Conservation (phyloP, 2,329 filamentous ascomycete species). For the Alternaria infectoria region DNA sequence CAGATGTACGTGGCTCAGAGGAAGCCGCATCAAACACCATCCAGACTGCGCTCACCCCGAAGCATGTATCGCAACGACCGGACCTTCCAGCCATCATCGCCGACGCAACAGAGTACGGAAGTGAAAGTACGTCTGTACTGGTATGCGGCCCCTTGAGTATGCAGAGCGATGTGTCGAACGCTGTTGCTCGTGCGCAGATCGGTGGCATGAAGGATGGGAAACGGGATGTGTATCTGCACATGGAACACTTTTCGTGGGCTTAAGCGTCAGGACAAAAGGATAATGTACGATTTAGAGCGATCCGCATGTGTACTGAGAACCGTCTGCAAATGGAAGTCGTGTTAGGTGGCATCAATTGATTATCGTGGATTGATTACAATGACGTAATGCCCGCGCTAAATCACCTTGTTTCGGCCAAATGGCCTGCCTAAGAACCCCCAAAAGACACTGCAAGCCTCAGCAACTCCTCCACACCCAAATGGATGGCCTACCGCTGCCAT, state of each 20-base stretch:
- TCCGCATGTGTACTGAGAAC: background rate
- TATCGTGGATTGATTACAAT: background rate
- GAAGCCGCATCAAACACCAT: background rate
- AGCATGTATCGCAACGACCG: conserved; percentile 41
- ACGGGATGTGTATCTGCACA: conserved; percentile 52
- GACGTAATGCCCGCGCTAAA: background rate
- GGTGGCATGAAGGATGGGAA: conserved; percentile 24
- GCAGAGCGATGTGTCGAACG: conserved; percentile 57
- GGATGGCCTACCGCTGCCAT: background rate
- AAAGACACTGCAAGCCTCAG: background rate
- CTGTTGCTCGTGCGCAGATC: conserved; percentile 47
- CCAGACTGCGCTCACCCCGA: conserved; percentile 12
- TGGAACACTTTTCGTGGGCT: conserved; percentile 52
- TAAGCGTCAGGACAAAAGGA: background rate
- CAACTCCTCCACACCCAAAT: background rate
- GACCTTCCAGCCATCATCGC: conserved; percentile 38
- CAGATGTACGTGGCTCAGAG: background rate
- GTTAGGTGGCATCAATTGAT: background rate
- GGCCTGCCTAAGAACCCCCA: background rate
- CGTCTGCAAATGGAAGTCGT: background rate
- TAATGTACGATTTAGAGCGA: background rate
- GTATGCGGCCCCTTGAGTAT: conserved; percentile 56
- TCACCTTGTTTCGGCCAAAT: background rate
- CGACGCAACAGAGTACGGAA: conserved; percentile 13
- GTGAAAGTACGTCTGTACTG: conserved; percentile 43